A percentile compares a stretch with the other conserved stretches of the same genome.
Conservation (phyloP, 2,329 filamentous ascomycete species). For the Claviceps sp. region DNA sequence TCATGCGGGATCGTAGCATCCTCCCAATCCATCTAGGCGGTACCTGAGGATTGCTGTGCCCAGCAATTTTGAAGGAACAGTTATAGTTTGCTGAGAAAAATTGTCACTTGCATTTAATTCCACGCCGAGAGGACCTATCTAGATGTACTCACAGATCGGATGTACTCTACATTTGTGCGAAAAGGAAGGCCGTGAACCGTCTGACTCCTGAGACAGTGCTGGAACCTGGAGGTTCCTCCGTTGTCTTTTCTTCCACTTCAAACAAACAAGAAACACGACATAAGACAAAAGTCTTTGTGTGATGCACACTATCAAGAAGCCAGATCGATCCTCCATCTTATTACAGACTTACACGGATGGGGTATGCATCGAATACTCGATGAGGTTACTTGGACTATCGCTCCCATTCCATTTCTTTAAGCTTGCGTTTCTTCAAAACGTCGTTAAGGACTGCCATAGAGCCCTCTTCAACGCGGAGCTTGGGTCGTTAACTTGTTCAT, state of each 20-base stretch:
- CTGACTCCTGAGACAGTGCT: too few relatives aligned
- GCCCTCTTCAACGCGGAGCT: neutral
- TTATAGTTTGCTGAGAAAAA: neutral
- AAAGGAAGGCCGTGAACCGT: too few relatives aligned
- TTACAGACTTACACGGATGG: neutral
- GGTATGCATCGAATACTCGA: neutral
- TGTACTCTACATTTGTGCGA: too few relatives aligned
- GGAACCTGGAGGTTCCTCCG: too few relatives aligned
- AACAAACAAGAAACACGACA: too few relatives aligned
- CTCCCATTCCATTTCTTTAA: neutral
- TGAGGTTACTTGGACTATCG: neutral
- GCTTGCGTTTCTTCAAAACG: neutral
- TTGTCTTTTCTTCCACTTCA: too few relatives aligned
- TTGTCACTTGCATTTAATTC: neutral
- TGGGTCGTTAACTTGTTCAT: neutral
- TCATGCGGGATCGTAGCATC: too few relatives aligned
- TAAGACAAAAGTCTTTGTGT: too few relatives aligned
- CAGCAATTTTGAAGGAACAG: neutral
- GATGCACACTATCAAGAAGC: neutral
- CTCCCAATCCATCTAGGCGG: neutral
- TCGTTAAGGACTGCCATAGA: neutral
- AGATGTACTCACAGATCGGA: too few relatives aligned
- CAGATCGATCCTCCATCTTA: too few relatives aligned
- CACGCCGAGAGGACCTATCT: neutral
- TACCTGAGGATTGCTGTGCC: neutral